phyloP scores from a whole-genome alignment of 2,329 filamentous ascomycete genomes.

The Ophiosphaerella narmari region DNA sequence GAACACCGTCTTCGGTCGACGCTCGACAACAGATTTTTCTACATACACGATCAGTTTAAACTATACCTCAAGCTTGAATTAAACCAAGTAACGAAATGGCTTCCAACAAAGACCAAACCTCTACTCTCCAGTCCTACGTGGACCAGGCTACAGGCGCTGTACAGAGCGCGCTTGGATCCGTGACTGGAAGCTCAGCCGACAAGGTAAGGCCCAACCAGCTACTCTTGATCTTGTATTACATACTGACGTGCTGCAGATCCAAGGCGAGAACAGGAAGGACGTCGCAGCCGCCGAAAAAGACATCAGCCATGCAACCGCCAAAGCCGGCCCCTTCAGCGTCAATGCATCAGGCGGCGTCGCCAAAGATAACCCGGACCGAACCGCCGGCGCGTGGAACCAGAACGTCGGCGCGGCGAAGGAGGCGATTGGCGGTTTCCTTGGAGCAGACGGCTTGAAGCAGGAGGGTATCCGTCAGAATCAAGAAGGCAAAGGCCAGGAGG shows the following conservation, averaged over 20 bases:
- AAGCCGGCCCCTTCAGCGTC: slow-evolving; percentile 73
- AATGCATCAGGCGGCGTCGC: slow-evolving; percentile 71
- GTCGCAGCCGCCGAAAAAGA: slow-evolving; percentile 70
- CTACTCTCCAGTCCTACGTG: slow-evolving; percentile 72
- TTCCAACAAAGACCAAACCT: slow-evolving; percentile 63
- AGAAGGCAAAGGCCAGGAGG: slow-evolving; percentile 80
- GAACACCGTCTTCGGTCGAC: not conserved
- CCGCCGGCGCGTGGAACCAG: slow-evolving; percentile 80
- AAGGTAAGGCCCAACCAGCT: slow-evolving; percentile 51
- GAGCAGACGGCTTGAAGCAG: slow-evolving; percentile 75
- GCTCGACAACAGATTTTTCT: slow-evolving; percentile 3
- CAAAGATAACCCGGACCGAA: slow-evolving; percentile 73
- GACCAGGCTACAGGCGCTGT: slow-evolving; percentile 72
- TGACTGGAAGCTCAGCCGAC: slow-evolving; percentile 74
- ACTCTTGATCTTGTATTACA: not conserved
- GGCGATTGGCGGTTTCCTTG: slow-evolving; percentile 73
- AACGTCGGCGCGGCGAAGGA: slow-evolving; percentile 88
- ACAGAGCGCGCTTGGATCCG: slow-evolving; percentile 71
- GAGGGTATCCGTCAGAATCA: slow-evolving; percentile 78
- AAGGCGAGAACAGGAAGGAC: slow-evolving; percentile 68
- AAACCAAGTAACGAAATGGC: slow-evolving; percentile 47
- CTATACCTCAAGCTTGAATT: not conserved
- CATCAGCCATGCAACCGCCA: slow-evolving; percentile 74
- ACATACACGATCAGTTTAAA: not conserved
- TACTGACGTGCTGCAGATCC: slow-evolving; percentile 48